Conservation (phyloP, 352 stramenopile genomes). For the Pythium grandisporangium region DNA sequence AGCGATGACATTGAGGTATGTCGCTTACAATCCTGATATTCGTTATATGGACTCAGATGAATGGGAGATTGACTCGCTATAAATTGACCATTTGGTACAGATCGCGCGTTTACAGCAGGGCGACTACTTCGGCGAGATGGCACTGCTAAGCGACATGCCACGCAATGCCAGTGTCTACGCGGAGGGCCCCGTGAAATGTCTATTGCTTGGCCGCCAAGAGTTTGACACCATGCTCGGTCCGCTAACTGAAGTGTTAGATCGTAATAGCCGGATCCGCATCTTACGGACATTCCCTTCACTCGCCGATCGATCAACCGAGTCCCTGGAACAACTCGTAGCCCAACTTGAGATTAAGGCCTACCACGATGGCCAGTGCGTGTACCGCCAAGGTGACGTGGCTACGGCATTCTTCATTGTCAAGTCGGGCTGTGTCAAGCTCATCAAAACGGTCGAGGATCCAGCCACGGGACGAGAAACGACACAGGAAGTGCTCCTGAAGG, state of each 20-base stretch:
- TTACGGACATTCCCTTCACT: constrained; percentile 47
- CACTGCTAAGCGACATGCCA: constrained; percentile 85
- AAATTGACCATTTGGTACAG: constrained; percentile 9
- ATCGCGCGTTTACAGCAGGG: constrained; percentile 50
- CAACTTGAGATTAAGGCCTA: constrained; percentile 76
- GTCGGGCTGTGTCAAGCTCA: constrained; percentile 61
- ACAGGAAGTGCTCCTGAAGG: constrained; percentile 47
- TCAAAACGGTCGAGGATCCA: constrained; percentile 26
- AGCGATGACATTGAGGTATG: not conserved
- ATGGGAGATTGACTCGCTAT: not conserved
- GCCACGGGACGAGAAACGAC: constrained; percentile 23
- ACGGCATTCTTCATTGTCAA: constrained; percentile 74
- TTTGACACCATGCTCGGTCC: constrained; percentile 74
- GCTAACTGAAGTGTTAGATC: constrained; percentile 61
- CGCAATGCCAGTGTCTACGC: constrained; percentile 66
- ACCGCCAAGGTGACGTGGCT: constrained; percentile 35
- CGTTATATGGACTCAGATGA: not conserved
- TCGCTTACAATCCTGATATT: not conserved
- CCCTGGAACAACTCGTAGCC: constrained; percentile 57
- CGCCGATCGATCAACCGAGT: constrained; percentile 41
- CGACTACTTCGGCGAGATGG: constrained; percentile 90
- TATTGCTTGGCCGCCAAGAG: constrained; percentile 56
- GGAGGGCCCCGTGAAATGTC: constrained; percentile 55
- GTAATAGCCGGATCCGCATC: constrained; percentile 64
- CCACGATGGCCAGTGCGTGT: constrained; percentile 56